These are phyloP conservation scores for Pisolithus tinctorius DNA, from an alignment of 768 basidiomycete genomes.

Conservation along the genomic window DNA sequence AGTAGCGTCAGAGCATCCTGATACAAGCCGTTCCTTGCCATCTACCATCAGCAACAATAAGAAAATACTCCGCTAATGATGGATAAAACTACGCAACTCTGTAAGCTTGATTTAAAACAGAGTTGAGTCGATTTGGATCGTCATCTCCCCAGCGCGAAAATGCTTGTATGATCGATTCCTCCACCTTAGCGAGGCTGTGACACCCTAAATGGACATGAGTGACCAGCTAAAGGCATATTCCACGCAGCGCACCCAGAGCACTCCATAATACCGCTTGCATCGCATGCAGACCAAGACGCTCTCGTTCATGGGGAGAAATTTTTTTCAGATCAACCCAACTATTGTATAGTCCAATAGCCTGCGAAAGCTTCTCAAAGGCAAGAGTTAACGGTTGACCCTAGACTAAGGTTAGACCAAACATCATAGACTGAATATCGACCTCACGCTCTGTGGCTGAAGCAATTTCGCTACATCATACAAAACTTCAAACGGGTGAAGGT, in stretches of 20 bases:
- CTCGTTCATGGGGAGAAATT: conserved; percentile 41
- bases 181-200: conserved; percentile 51
- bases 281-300: conserved; percentile 68
- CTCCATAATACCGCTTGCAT: conserved; percentile 72
- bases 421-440: conserved; percentile 7
- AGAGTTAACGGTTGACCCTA: conserved; percentile 68
- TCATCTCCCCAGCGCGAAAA: conserved; percentile 54
- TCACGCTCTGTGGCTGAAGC: conserved; percentile 57
- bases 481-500: conserved; percentile 70
- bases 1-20: conserved; percentile 54
- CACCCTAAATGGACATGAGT: conserved; percentile 45
- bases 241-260: conserved; percentile 45
- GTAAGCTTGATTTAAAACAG: conserved; percentile 61
- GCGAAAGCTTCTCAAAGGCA: conserved; percentile 60
- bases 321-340: conserved; percentile 60
- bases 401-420: conserved; percentile 1
- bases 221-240: not conserved
- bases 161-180: conserved; percentile 64
- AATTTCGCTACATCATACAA: conserved; percentile 74
- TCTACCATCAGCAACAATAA: conserved; percentile 30
- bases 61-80: conserved; percentile 8
- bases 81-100: conserved; percentile 35
- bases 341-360: conserved; percentile 65
- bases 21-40: conserved; percentile 64
- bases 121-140: conserved; percentile 55